Conservation (phyloP, 2,329 filamentous ascomycete species). For the Chrysoporthe austroafricana region DNA sequence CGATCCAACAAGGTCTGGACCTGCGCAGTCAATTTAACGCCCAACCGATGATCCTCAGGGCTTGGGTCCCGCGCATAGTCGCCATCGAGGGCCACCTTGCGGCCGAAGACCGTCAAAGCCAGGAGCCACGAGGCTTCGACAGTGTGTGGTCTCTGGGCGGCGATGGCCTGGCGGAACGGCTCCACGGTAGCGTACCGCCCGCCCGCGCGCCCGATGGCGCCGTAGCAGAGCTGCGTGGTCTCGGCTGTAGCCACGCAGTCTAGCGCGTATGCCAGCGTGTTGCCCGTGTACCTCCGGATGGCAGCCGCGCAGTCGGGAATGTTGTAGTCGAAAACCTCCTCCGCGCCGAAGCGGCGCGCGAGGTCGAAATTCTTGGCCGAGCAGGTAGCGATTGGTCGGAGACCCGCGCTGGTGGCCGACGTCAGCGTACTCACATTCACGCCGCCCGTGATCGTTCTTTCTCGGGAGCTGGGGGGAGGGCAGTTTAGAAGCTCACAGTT, state of each 20-base stretch:
- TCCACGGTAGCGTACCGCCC: conserved; percentile 28
- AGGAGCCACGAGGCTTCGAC: neutral
- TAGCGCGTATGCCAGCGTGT: conserved; percentile 40
- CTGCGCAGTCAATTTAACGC: neutral
- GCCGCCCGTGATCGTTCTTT: too few relatives aligned
- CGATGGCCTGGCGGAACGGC: neutral
- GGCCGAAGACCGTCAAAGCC: neutral
- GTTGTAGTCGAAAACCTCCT: conserved; percentile 44
- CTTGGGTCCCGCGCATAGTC: neutral
- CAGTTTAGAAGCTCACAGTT: conserved; percentile 29
- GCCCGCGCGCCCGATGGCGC: conserved; percentile 38
- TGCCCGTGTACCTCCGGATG: conserved; percentile 42
- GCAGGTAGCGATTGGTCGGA: conserved; percentile 31
- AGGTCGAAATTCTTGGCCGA: conserved; percentile 39
- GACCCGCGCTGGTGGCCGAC: neutral
- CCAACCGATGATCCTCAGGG: neutral
- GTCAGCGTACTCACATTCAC: neutral
- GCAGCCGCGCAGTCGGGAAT: conserved; percentile 29
- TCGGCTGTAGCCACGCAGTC: conserved; percentile 41
- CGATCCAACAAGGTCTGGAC: neutral
- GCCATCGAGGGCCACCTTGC: neutral
- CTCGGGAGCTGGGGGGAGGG: too few relatives aligned
- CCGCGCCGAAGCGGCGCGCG: conserved; percentile 43
- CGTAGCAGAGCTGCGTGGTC: conserved; percentile 42
- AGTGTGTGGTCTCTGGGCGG: neutral